phyloP scores from a whole-genome alignment of 192 early-diverging fungal species.

The Entomortierella parvispora region DNA sequence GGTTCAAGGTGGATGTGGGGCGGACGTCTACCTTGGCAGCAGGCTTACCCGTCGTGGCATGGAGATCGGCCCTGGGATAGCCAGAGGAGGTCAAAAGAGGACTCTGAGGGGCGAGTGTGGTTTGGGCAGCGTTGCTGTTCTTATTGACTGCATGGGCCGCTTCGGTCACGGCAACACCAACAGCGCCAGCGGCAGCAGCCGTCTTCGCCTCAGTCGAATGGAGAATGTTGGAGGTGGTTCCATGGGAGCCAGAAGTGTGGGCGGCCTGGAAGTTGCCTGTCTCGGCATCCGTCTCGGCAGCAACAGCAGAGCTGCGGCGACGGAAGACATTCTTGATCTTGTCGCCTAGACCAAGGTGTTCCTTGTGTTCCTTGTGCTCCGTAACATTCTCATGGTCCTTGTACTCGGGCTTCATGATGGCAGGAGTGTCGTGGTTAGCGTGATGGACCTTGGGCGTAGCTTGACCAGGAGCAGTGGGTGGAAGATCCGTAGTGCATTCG shows the following conservation, averaged over 20 bases:
- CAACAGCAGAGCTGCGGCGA: slow-evolving; percentile 7
- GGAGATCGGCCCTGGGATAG: slow-evolving; percentile 9
- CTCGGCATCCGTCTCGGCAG: neutral
- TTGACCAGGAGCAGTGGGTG: slow-evolving; percentile 16
- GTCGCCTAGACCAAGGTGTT: slow-evolving; percentile 3
- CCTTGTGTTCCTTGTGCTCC: neutral
- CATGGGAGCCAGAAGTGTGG: neutral
- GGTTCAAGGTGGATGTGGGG: slow-evolving; percentile 5
- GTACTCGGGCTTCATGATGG: neutral
- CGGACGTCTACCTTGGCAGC: slow-evolving; percentile 12
- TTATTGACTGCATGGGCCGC: neutral
- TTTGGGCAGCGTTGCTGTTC: neutral
- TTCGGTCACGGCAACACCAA: neutral
- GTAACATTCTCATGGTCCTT: neutral
- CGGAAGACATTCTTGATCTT: slow-evolving; percentile 35
- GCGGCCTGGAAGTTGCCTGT: slow-evolving; percentile 1
- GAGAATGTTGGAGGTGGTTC: no score
- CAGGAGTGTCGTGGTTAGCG: neutral
- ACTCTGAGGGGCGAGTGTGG: neutral
- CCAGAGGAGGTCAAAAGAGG: slow-evolving; percentile 5
- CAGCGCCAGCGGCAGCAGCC: neutral
- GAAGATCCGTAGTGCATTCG: slow-evolving; percentile 8
- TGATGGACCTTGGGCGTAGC: neutral
- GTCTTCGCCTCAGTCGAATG: neutral
- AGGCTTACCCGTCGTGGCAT: slow-evolving; percentile 5